These are phyloP conservation scores for Shiraia sp. DNA, from an alignment of 2,329 filamentous ascomycete genomes.

Conservation along the genomic window DNA sequence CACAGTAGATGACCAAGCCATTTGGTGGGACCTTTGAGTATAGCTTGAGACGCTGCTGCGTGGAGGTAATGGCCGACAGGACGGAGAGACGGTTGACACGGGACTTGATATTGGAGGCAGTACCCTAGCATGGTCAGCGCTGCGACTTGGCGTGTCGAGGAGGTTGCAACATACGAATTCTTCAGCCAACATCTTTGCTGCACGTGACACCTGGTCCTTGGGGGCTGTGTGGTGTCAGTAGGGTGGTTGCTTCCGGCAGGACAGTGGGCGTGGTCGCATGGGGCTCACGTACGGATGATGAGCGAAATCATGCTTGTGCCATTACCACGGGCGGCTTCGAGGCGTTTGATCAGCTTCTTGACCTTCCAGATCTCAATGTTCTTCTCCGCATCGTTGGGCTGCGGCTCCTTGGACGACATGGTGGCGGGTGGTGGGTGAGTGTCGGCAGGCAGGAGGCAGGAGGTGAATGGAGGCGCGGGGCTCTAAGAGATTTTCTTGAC, in stretches of 20 bases:
- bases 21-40: conserved; percentile 99
- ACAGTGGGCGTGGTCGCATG: background rate
- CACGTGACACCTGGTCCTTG: conserved; percentile 95
- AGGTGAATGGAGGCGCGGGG: conserved; percentile 17
- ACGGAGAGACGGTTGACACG: conserved; percentile 98
- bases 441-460: conserved; percentile 7
- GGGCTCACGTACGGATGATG: conserved; percentile 79
- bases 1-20: conserved; percentile 96
- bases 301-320: conserved; percentile 99
- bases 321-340: conserved; percentile 96
- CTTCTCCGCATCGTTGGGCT: conserved; percentile 95
- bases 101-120: conserved; percentile 99
- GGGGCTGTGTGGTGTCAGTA: conserved; percentile 65
- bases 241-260: conserved; percentile 3
- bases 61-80: conserved; percentile 96
- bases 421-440: conserved; percentile 24
- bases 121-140: conserved; percentile 65
- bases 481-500: conserved; percentile 17
- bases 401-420: conserved; percentile 48
- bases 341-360: conserved; percentile 99
- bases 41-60: conserved; percentile 97
- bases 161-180: conserved; percentile 74
- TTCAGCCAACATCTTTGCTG: conserved; percentile 99
- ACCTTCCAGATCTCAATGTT: conserved; percentile 96
- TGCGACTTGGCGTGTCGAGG: background rate